Conservation (phyloP, 2,329 filamentous ascomycete species). For the Emericellopsis cladophorae region DNA sequence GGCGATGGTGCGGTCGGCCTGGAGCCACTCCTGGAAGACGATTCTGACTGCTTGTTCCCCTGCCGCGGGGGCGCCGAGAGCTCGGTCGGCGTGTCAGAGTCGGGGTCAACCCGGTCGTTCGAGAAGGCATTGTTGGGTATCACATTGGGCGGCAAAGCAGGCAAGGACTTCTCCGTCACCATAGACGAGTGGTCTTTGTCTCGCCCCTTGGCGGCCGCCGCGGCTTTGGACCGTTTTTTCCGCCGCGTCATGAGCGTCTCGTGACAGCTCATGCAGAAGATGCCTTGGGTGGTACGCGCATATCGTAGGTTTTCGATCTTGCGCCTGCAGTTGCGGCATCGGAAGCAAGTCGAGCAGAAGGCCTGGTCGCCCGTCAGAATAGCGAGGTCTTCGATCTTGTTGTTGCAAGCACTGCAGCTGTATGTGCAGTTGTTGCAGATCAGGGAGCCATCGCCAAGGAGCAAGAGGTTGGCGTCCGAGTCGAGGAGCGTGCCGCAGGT, state of each 20-base stretch:
- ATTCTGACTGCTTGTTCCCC: slow-evolving; percentile 36
- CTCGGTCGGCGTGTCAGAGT: slow-evolving; percentile 57
- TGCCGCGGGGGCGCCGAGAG: slow-evolving; percentile 50
- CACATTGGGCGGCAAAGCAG: slow-evolving; percentile 73
- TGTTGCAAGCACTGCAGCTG: slow-evolving; percentile 89
- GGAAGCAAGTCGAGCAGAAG: slow-evolving; percentile 94
- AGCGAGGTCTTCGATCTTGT: slow-evolving; percentile 96
- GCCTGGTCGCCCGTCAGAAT: slow-evolving; percentile 97
- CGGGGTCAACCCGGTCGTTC: slow-evolving; percentile 42
- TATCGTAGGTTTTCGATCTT: slow-evolving; percentile 98
- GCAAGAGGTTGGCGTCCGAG: slow-evolving; percentile 91
- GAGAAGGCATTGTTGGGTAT: slow-evolving; percentile 50
- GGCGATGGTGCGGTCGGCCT: slow-evolving; percentile 40
- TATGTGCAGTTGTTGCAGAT: slow-evolving; percentile 99
- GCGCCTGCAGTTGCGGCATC: slow-evolving; percentile 94
- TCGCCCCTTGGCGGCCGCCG: slow-evolving; percentile 45
- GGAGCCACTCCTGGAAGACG: slow-evolving; percentile 41
- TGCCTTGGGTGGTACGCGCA: slow-evolving; percentile 93
- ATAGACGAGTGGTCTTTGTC: slow-evolving; percentile 53
- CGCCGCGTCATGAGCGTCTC: slow-evolving; percentile 90
- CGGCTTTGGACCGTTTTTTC: slow-evolving; percentile 71
- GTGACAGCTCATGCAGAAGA: slow-evolving; percentile 98
- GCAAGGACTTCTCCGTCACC: slow-evolving; percentile 82
- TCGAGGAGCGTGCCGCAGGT: slow-evolving; percentile 92
- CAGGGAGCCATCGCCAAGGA: slow-evolving; percentile 92